These are phyloP conservation scores for Lignosus rhinocerotis DNA, from an alignment of 1,284 basidiomycete species.

Conservation along the genomic window DNA sequence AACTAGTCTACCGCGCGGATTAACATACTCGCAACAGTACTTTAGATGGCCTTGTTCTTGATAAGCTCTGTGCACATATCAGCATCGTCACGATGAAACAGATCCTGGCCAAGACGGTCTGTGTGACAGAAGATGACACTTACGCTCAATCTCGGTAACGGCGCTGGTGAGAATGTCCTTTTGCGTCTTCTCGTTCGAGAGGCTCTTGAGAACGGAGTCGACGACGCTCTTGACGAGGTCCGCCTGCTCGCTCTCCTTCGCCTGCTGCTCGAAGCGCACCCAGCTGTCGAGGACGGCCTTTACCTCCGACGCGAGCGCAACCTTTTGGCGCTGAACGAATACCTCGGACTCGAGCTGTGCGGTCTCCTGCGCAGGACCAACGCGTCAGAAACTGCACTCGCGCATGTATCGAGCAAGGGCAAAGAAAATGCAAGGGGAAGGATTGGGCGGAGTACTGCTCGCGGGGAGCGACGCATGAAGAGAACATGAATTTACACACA, in stretches of 20 bases:
- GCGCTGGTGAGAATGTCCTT: conserved; percentile 87
- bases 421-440: background rate
- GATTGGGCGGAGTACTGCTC: too few species aligned
- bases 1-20: background rate
- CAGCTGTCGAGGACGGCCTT: conserved; percentile 97
- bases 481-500: conserved; percentile 25
- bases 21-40: background rate
- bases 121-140: conserved; percentile 39
- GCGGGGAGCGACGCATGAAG: background rate
- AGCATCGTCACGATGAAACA: conserved; percentile 12
- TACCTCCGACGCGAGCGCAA: conserved; percentile 84
- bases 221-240: conserved; percentile 89
- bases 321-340: conserved; percentile 91
- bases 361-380: conserved; percentile 66
- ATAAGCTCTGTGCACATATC: conserved; percentile 55
- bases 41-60: conserved; percentile 68
- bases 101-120: background rate
- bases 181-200: conserved; percentile 92
- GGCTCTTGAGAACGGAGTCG: conserved; percentile 78
- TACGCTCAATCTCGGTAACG: conserved; percentile 91
- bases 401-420: background rate
- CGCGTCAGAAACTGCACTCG: background rate
- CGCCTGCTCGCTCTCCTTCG: conserved; percentile 94
- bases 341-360: conserved; percentile 89
- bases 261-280: conserved; percentile 97